Conservation (phyloP, 768 basidiomycete genomes). For the Macrolepiota albuminosa region DNA sequence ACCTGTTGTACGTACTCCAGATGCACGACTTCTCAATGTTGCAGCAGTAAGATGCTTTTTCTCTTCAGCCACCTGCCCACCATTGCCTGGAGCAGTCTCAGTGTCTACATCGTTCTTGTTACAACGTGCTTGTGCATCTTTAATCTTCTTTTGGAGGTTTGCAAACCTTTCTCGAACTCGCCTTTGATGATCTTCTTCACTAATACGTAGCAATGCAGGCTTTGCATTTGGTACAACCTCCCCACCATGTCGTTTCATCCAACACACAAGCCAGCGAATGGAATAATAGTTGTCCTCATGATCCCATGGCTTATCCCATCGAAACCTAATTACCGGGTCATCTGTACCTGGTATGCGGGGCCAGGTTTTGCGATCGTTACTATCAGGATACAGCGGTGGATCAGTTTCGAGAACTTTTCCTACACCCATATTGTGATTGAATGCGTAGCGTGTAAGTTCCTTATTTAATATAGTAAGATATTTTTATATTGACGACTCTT, state of each 20-base stretch:
- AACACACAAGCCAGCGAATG: background rate
- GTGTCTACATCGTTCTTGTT: too few relatives aligned
- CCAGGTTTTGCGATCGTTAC: background rate
- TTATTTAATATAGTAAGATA: background rate
- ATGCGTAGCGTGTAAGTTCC: background rate
- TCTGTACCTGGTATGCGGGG: background rate
- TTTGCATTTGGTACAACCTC: background rate
- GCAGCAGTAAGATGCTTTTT: conserved; percentile 2
- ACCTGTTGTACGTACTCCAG: background rate
- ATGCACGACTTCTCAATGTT: background rate
- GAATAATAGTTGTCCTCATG: background rate
- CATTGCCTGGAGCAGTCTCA: background rate
- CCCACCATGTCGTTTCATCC: background rate
- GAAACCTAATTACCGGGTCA: background rate
- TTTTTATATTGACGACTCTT: too few relatives aligned
- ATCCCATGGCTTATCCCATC: background rate
- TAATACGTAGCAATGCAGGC: background rate
- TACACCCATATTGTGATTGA: background rate
- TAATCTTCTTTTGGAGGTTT: too few relatives aligned
- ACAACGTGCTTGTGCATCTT: too few relatives aligned
- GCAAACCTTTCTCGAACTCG: background rate
- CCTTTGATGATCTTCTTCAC: background rate
- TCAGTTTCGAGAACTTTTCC: background rate
- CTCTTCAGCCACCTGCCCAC: background rate
- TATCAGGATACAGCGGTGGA: background rate